Base-by-base conservation (phyloP, 2,329 filamentous ascomycete genomes). In the Fusarium stilboides region DNA sequence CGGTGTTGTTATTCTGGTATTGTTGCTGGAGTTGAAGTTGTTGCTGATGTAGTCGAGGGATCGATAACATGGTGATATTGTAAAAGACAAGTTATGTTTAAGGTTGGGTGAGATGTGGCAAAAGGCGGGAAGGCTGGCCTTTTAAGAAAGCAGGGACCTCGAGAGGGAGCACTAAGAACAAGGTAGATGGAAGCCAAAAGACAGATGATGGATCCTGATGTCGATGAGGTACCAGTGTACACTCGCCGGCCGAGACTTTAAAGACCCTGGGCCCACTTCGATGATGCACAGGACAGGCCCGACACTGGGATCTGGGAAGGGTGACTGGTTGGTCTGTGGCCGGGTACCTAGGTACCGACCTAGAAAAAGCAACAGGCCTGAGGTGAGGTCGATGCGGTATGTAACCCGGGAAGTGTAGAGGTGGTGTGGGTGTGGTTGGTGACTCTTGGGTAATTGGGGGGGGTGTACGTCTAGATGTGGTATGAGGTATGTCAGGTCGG, bases 41-140 rank as follows among this genome's bases (percentile, higher is more conserved):
- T 65, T 74, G 69, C 45, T 74, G 65, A 42, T 71, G 69, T 57
- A 70, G 68, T 36, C 72, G 72, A 60, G 75, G 68, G 58, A 77
- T 68, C 62, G 75, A 77, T 73, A 76, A 68, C 75, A 77, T 77
- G 70, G 47, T 77, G 74, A 57, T 73, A 37, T 54, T 63, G 65
- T 36, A 39, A 61, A 59, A 40, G 46, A 61, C 34, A 45, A 49
- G 49, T 70, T 68, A 34, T 65, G 69, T 65, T 73, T 73, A 73
- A 66, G 49, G 55, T 73, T 73, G 62, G 40, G 39, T 58, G 49
- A 46, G 39, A 57, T 62, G 73, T 75, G 73, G 73, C 73, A 54
- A 70, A 70, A 60, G 60, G 68, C 56, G 65, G 73, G 69, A 72
- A 69, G 60, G 69, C 39, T 71, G 62, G 63, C 50, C 58, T 74